These are phyloP conservation scores for Andrographis paniculata DNA, from an alignment of 305 asterid genomes.

Conservation along the genomic window DNA sequence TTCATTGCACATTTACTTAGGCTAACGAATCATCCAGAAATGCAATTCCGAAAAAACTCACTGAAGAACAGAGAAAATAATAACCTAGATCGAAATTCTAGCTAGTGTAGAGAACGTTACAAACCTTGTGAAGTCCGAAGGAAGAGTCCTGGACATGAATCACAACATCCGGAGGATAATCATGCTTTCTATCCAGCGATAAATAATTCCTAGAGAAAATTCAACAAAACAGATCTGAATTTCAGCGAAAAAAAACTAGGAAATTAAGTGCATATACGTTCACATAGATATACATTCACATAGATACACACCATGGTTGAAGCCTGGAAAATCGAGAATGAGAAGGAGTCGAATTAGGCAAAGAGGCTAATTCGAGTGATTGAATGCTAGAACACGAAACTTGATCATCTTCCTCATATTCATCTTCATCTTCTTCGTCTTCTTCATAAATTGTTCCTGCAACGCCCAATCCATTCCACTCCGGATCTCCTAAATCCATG, in stretches of 20 bases:
- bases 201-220: conserved; percentile 13
- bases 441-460: conserved; percentile 40
- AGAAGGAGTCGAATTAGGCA: too few relatives aligned
- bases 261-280: neutral
- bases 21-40: neutral
- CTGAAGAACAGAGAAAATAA: neutral
- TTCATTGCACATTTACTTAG: neutral
- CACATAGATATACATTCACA: neutral
- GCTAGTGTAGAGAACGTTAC: too few relatives aligned
- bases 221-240: too few relatives aligned
- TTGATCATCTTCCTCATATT: conserved; percentile 23
- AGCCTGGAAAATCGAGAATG: conserved; percentile 2
- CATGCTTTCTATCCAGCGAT: conserved; percentile 14
- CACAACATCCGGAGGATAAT: conserved; percentile 29
- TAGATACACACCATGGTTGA: conserved; percentile 15
- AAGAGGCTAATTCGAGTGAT: too few relatives aligned
- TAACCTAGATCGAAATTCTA: too few relatives aligned
- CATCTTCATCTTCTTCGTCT: conserved; percentile 41
- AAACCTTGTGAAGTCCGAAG: conserved; percentile 48
- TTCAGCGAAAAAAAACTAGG: neutral
- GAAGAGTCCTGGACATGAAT: conserved; percentile 29
- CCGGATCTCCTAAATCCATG: conserved; percentile 21
- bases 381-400: conserved; percentile 20
- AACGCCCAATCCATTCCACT: conserved; percentile 34
- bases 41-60: neutral